Evolutionary conservation across 768 basidiomycete species (phyloP).

Genomic region (Collybia nuda): DNA sequence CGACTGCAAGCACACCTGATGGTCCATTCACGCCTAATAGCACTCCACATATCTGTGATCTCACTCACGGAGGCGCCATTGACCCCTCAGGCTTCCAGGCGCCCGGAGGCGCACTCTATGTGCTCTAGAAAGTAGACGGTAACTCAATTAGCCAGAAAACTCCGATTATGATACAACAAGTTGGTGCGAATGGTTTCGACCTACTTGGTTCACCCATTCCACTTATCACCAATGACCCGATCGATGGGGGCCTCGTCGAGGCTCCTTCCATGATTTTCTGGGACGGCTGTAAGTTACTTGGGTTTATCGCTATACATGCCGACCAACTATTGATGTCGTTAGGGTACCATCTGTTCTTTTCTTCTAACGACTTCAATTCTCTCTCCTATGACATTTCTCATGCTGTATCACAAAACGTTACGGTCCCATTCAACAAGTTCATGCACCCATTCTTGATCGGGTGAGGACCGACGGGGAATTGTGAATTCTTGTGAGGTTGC

Average conservation of each 20-base stretch:
- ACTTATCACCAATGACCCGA: slow-evolving; percentile 21
- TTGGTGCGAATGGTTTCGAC: slow-evolving; percentile 23
- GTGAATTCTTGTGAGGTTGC: too few relatives aligned
- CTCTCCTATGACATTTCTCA: slow-evolving; percentile 26
- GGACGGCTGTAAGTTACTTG: slow-evolving; percentile 8
- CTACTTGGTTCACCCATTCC: slow-evolving; percentile 17
- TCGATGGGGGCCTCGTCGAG: slow-evolving; percentile 27
- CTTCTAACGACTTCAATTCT: slow-evolving; percentile 24
- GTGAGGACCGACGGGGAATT: neutral
- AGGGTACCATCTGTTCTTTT: slow-evolving; percentile 26
- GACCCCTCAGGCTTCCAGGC: slow-evolving; percentile 24
- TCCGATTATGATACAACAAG: slow-evolving; percentile 25
- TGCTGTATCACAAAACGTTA: slow-evolving; percentile 23
- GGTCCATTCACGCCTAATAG: slow-evolving; percentile 25
- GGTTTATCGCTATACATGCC: neutral
- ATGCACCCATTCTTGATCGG: slow-evolving; percentile 16
- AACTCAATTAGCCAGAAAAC: slow-evolving; percentile 26
- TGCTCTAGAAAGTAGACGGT: slow-evolving; percentile 31
- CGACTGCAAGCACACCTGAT: slow-evolving; percentile 17
- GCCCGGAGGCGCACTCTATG: slow-evolving; percentile 21
- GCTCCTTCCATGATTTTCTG: slow-evolving; percentile 22
- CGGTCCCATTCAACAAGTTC: slow-evolving; percentile 29
- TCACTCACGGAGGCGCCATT: slow-evolving; percentile 23
- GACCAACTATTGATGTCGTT: slow-evolving; percentile 3
- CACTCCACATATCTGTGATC: slow-evolving; percentile 20